Conservation (phyloP, 163 green algal species). For the Prototheca wickerhamii region DNA sequence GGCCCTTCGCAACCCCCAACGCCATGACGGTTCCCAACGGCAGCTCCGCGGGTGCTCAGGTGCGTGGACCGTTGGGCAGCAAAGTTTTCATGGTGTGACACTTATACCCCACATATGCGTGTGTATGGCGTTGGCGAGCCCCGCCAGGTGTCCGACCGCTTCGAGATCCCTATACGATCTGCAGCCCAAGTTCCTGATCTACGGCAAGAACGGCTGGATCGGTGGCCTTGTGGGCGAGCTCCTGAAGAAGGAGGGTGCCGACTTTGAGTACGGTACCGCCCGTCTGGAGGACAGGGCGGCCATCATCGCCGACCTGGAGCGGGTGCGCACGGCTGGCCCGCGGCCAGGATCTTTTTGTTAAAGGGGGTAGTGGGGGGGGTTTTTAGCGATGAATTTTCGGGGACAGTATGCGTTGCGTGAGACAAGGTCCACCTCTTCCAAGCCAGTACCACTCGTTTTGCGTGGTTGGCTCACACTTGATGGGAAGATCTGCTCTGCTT, state of each 20-base stretch:
- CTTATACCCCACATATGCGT: neutral
- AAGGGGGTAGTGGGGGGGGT: too few relatives aligned
- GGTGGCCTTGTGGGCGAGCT: slow-evolving; percentile 79
- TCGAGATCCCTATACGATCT: neutral
- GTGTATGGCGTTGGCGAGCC: neutral
- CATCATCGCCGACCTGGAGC: slow-evolving; percentile 78
- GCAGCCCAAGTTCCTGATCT: slow-evolving; percentile 73
- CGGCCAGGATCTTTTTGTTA: neutral
- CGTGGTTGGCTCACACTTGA: too few relatives aligned
- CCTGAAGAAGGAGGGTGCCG: slow-evolving; percentile 59
- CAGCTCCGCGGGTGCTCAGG: neutral
- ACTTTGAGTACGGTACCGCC: slow-evolving; percentile 74
- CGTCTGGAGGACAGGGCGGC: slow-evolving; percentile 79
- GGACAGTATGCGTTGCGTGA: too few relatives aligned
- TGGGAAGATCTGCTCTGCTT: too few relatives aligned
- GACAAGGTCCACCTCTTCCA: too few relatives aligned
- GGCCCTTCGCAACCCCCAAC: too few relatives aligned
- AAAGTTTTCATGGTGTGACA: neutral
- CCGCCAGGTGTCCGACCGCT: neutral
- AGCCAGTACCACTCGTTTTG: too few relatives aligned
- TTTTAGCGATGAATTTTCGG: too few relatives aligned
- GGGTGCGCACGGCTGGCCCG: slow-evolving; percentile 37
- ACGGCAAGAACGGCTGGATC: slow-evolving; percentile 81
- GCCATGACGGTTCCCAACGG: slow-evolving; percentile 1
- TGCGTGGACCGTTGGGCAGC: neutral